Conservation (phyloP, 371 early-diverging fungal genomes). For the Capillidium rhysosporum region DNA sequence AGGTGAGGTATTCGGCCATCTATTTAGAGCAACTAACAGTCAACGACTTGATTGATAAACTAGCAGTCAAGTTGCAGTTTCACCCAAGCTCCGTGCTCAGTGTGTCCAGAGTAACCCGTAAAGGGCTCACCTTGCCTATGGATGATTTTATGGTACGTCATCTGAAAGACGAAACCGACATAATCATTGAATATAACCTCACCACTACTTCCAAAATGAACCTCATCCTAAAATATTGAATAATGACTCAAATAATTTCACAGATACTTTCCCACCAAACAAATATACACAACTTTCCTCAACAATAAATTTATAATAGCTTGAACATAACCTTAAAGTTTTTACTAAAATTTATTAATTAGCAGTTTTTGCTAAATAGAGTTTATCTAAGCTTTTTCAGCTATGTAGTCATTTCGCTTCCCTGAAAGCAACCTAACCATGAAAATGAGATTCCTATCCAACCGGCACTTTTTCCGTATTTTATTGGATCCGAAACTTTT, state of each 20-base stretch:
- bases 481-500: too few relatives aligned
- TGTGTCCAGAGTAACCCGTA: slow-evolving; percentile 19
- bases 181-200: slow-evolving; percentile 22
- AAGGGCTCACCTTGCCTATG: slow-evolving; percentile 18
- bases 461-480: too few relatives aligned
- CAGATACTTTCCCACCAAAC: too few relatives aligned
- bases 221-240: slow-evolving; percentile 11
- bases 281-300: too few relatives aligned
- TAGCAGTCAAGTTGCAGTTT: slow-evolving; percentile 21
- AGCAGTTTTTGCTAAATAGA: neutral
- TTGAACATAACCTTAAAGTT: too few relatives aligned
- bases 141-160: slow-evolving; percentile 26
- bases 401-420: too few relatives aligned
- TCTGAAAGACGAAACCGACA: slow-evolving; percentile 28
- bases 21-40: slow-evolving; percentile 26
- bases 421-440: too few relatives aligned
- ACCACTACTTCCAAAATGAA: slow-evolving; percentile 20
- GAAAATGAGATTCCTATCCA: too few relatives aligned
- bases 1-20: slow-evolving; percentile 23
- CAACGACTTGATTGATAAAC: slow-evolving; percentile 18
- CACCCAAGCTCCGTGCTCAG: slow-evolving; percentile 16
- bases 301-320: too few relatives aligned
- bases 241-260: too few relatives aligned
- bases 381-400: too few relatives aligned
- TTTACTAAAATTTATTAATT: too few relatives aligned